Percentiles rank a stretch among this genome's conserved stretches.
Evolutionary conservation across 106 monocot genomes (phyloP).

Genomic region (Triglochin maritima): DNA sequence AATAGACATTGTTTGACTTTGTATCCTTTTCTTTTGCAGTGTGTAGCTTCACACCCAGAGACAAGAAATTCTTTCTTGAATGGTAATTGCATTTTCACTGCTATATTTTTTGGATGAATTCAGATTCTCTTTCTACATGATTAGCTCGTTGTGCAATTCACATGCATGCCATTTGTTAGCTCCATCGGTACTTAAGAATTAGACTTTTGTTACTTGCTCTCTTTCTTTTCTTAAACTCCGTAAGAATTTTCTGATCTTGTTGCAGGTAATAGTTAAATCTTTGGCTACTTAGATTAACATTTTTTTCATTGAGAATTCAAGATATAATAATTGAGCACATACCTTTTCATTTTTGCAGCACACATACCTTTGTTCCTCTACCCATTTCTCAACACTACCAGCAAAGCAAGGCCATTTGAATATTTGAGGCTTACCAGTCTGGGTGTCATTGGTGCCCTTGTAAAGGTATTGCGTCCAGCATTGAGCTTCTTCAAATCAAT

Average conservation of each 20-base stretch:
- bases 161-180: no score
- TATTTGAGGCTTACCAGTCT: slow-evolving; percentile 91
- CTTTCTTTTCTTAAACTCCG: background rate
- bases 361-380: slow-evolving; percentile 92
- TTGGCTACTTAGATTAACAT: background rate
- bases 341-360: slow-evolving; percentile 40
- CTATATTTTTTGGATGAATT: no score
- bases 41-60: slow-evolving; percentile 51
- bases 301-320: background rate
- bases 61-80: slow-evolving; percentile 44
- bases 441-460: slow-evolving; percentile 96
- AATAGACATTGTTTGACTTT: background rate
- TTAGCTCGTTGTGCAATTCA: no score
- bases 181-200: background rate
- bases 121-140: no score
- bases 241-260: background rate
- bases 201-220: background rate
- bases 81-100: slow-evolving; percentile 24
- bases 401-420: slow-evolving; percentile 89
- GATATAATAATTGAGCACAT: background rate
- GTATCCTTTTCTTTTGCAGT: slow-evolving; percentile 24
- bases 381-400: slow-evolving; percentile 92
- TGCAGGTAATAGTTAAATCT: background rate
- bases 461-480: slow-evolving; percentile 52
- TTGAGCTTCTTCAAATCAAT: no score